Evolutionary conservation across 2,329 filamentous ascomycete species (phyloP).

Genomic region (Endothia cerciana): DNA sequence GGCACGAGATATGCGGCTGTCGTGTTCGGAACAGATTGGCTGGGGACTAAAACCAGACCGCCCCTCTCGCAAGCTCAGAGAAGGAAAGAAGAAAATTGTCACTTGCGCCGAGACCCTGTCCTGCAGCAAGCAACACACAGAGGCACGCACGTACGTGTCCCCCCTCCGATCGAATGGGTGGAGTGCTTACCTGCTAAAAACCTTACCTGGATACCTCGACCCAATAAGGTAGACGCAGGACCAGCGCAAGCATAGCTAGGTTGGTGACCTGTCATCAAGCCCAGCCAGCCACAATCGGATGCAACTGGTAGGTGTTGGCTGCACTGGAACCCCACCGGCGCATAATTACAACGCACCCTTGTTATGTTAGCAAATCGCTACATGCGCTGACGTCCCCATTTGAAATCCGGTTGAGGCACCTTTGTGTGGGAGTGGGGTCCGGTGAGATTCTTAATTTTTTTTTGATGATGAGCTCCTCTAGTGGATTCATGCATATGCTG

Average conservation of each 20-base stretch:
- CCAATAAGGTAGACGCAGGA: slow-evolving; percentile 1
- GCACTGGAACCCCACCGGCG: slow-evolving; percentile 8
- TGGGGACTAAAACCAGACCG: not conserved
- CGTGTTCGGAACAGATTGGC: slow-evolving; percentile 18
- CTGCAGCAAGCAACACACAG: not conserved
- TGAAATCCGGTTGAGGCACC: not conserved
- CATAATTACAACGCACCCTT: slow-evolving; percentile 5
- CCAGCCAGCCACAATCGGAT: slow-evolving; percentile 5
- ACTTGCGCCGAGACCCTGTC: not conserved
- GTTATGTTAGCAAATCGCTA: slow-evolving; percentile 4
- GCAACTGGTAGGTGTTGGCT: slow-evolving; percentile 1
- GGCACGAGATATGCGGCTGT: slow-evolving; percentile 2
- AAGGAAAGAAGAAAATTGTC: not conserved
- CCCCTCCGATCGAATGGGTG: not conserved
- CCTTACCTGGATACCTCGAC: not conserved
- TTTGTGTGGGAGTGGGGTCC: slow-evolving; percentile 2
- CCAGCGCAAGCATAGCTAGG: not conserved
- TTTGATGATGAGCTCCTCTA: slow-evolving; percentile 1
- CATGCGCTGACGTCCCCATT: slow-evolving; percentile 1
- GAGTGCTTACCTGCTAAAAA: slow-evolving; percentile 2
- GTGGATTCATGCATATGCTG: slow-evolving; percentile 5
- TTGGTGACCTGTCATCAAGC: slow-evolving; percentile 4
- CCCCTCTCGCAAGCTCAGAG: slow-evolving; percentile 12
- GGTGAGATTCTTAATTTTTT: not conserved
- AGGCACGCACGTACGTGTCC: not conserved